Evolutionary conservation across 257 asterid genomes (phyloP), one percentile per base, ranked within the genome.

Genomic region (Phtheirospermum japonicum): DNA sequence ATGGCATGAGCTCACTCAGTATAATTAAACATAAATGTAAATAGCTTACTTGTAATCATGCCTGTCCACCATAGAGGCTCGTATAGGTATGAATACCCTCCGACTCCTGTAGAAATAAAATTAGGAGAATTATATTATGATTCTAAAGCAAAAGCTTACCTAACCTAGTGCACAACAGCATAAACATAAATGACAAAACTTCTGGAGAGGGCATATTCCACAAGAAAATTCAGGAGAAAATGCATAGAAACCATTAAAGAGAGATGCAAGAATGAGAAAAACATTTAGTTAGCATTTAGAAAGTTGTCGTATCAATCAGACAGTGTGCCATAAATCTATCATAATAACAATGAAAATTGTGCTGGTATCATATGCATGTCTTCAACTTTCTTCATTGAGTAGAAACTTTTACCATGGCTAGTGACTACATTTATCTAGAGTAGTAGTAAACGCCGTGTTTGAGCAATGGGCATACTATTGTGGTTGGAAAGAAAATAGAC

Each of bases 51-150:
- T 60, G 93, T 73, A 39, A 87, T 82, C 95, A 87, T 80, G 72
- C 97, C 97, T 20, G 80, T 75, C 95, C 97, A 89, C 97, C 97
- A 89, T n/a, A 85, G 78, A 34, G 95, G 95, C 76, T 89, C 97
- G 20, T 75, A 73, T 37, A 89, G 71, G 73, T 89, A 87, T 17
- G 95, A 83, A 73, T 84, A 89, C 10, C 97, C 97, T 74, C 97
- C 97, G 59, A 70, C 78, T 28, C 95, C 95, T 89, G 86, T 42
- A 51, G 32, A 57, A 20, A 55, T 69, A 12, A 26, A 45, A 34
- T n/a, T 34, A 45, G 19, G 56, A 58, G 14, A 48, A 33, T 33
- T 9, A 17, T 13, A 60, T 37, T 51, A 40, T 37, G 59, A 48
- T 39, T 61, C 61, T 32, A 64, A 46, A 45, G 42, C 9, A 17